Percentiles rank a stretch among this genome's conserved stretches.
These are phyloP conservation scores for Millerago galiae DNA, from an alignment of 805 yeast genomes.

Conservation along the genomic window DNA sequence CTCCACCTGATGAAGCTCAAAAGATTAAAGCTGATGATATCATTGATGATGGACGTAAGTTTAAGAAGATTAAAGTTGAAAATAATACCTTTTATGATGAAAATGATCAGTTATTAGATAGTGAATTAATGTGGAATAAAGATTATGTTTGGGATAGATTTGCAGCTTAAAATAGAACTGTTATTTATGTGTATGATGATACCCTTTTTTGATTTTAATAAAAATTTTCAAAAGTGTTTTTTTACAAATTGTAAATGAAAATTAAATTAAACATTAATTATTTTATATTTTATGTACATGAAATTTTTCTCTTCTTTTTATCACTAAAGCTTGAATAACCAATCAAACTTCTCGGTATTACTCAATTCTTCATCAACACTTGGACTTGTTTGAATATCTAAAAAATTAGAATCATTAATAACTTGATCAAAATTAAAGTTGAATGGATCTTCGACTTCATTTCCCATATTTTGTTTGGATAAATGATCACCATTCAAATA, in stretches of 20 bases:
- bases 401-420: background rate
- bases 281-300: no score
- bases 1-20: constrained; percentile 15
- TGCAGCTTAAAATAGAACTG: background rate
- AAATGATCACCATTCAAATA: background rate
- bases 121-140: constrained; percentile 19
- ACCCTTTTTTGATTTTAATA: no score
- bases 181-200: background rate
- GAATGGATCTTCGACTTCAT: background rate
- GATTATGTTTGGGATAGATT: constrained; percentile 14
- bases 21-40: background rate
- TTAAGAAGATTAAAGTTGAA: constrained; percentile 16
- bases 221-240: background rate
- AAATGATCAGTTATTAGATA: constrained; percentile 9
- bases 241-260: no score
- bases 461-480: background rate
- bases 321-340: constrained; percentile 8
- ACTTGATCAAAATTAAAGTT: background rate
- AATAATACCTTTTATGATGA: constrained; percentile 17
- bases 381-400: background rate
- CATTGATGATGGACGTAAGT: constrained; percentile 5
- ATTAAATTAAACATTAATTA: no score
- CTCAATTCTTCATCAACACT: background rate
- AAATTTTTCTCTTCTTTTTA: no score
- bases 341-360: constrained; percentile 3